A percentile compares a stretch with the other conserved stretches of the same genome.
Evolutionary conservation across 2,329 filamentous ascomycete genomes (phyloP).

Genomic region (Podosphaera fusca): DNA sequence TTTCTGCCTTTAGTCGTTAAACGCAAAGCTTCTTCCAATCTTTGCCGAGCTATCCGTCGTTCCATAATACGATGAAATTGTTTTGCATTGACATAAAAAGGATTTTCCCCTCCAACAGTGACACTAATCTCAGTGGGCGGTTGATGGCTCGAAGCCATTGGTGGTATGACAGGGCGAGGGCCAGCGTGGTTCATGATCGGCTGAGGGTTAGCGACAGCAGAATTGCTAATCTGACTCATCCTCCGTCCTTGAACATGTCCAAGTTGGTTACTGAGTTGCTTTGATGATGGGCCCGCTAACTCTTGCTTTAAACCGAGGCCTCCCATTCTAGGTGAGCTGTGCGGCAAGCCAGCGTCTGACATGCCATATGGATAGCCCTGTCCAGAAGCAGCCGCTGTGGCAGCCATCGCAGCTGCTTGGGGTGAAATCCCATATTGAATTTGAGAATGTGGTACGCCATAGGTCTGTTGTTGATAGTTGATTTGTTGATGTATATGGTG

Average conservation of each 20-base stretch:
- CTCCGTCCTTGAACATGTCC: constrained; percentile 33
- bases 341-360: constrained; percentile 38
- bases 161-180: constrained; percentile 29
- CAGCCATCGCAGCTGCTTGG: constrained; percentile 78
- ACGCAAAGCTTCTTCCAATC: constrained; percentile 75
- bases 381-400: constrained; percentile 75
- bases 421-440: constrained; percentile 55
- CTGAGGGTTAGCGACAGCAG: constrained; percentile 48
- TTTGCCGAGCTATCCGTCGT: constrained; percentile 75
- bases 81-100: constrained; percentile 93
- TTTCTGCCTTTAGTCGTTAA: constrained; percentile 89
- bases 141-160: constrained; percentile 37
- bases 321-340: constrained; percentile 56
- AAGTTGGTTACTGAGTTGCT: constrained; percentile 33
- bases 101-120: constrained; percentile 63
- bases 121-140: constrained; percentile 61
- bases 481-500: constrained; percentile 41
- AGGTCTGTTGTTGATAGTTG: constrained; percentile 53
- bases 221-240: constrained; percentile 48
- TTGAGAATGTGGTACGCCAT: constrained; percentile 46
- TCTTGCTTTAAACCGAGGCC: constrained; percentile 44
- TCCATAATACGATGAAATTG: constrained; percentile 96
- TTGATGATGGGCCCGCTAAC: constrained; percentile 52
- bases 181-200: constrained; percentile 48
- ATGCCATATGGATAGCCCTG: constrained; percentile 45